Percentiles rank a stretch among this genome's conserved stretches.
phyloP scores from a whole-genome alignment of 139 green algal species.

The Zygnema circumcarinatum region DNA sequence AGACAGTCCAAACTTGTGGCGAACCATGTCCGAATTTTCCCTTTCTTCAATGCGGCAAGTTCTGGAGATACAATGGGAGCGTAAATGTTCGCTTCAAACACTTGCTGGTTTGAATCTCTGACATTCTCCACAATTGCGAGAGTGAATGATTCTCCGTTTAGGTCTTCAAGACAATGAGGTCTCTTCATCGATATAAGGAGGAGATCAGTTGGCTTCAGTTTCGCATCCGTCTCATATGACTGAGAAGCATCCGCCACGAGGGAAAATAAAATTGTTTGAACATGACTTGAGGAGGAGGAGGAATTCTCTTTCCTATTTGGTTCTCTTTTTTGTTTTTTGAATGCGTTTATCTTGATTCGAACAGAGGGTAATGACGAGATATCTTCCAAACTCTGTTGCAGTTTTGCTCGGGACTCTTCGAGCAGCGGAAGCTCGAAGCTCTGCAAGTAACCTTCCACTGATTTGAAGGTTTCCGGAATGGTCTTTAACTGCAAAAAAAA shows the following conservation, averaged over 20 bases:
- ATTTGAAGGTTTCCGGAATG: slow-evolving; percentile 7
- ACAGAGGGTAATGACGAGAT: neutral
- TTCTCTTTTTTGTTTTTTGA: too few species aligned
- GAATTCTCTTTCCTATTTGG: neutral
- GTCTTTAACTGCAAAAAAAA: slow-evolving; percentile 1
- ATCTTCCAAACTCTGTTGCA: neutral
- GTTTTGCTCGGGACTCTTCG: slow-evolving; percentile 25
- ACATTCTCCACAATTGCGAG: neutral
- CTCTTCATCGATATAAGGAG: neutral
- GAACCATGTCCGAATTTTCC: slow-evolving; percentile 24
- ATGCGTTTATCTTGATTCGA: too few species aligned
- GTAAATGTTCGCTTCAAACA: too few species aligned
- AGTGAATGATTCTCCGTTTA: neutral
- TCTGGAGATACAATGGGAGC: too few species aligned
- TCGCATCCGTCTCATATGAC: neutral
- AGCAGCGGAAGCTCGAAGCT: slow-evolving; percentile 14
- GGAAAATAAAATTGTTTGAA: neutral
- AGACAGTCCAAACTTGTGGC: slow-evolving; percentile 15
- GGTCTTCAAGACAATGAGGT: neutral
- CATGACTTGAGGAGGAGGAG: neutral
- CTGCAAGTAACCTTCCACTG: neutral
- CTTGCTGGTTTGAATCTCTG: neutral
- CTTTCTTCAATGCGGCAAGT: too few species aligned
- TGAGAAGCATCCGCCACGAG: neutral
- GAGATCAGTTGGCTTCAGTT: slow-evolving; percentile 20